These are phyloP conservation scores for Paecilomyces formosus DNA, from an alignment of 2,329 filamentous ascomycete genomes.

Conservation along the genomic window DNA sequence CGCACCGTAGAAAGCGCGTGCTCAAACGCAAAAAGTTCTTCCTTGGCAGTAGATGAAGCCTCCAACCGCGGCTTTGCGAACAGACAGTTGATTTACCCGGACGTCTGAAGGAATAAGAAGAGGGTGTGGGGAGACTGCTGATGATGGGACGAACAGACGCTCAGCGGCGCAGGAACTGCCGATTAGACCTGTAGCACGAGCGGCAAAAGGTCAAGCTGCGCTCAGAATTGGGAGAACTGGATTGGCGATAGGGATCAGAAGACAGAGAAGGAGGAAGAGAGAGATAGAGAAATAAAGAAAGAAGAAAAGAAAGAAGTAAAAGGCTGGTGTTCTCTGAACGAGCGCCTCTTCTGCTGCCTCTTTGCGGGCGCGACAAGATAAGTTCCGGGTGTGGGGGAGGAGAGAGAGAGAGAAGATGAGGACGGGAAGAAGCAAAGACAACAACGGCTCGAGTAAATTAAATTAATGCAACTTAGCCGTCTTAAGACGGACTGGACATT, in stretches of 20 bases:
- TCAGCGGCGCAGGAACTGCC: conserved; percentile 8
- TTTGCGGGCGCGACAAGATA: not conserved
- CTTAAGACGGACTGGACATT: too few relatives aligned
- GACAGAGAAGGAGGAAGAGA: not conserved
- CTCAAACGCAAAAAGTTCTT: not conserved
- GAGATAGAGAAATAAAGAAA: conserved; percentile 1
- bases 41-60: not conserved
- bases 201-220: not conserved
- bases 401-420: not conserved
- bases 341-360: not conserved
- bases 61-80: conserved; percentile 1
- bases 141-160: conserved; percentile 1
- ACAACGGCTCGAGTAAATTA: not conserved
- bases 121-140: conserved; percentile 5
- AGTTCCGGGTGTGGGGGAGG: not conserved
- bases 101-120: conserved; percentile 8
- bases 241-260: conserved; percentile 2
- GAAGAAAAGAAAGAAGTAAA: conserved; percentile 3
- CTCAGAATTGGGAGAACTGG: not conserved
- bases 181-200: conserved; percentile 4
- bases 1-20: not conserved
- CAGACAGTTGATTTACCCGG: conserved; percentile 1
- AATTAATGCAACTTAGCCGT: not conserved
- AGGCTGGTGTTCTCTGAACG: conserved; percentile 1
- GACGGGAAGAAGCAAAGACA: not conserved